phyloP scores from a whole-genome alignment of 2,329 filamentous ascomycete species.

The Xylariaceae sp. region DNA sequence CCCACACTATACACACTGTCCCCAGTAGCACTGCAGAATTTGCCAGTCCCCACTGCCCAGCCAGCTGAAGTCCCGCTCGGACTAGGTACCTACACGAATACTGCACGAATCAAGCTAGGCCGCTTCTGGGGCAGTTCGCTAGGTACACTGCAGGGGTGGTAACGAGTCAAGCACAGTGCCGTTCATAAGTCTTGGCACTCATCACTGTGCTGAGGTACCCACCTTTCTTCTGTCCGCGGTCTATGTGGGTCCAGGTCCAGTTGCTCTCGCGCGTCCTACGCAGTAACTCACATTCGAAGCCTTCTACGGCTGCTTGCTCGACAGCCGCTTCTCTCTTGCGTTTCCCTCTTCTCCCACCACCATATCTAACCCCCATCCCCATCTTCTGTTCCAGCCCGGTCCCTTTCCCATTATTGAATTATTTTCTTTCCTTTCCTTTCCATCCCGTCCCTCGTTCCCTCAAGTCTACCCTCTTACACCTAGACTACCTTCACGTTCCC shows the following conservation, averaged over 20 bases:
- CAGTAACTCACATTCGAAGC: conserved; percentile 22
- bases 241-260: conserved; percentile 2
- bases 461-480: conserved; percentile 1
- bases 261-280: conserved; percentile 14
- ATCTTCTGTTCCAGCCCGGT: conserved; percentile 25
- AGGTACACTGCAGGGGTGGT: not conserved
- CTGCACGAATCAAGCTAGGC: not conserved
- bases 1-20: not conserved
- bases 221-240: not conserved
- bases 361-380: conserved; percentile 25
- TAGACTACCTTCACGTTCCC: not conserved
- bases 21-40: not conserved
- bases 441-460: conserved; percentile 18
- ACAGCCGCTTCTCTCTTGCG: conserved; percentile 18
- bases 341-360: conserved; percentile 27
- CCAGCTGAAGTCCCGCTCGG: not conserved
- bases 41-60: not conserved
- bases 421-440: conserved; percentile 18
- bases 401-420: conserved; percentile 23
- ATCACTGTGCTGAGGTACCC: not conserved
- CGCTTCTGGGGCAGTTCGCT: not conserved
- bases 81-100: not conserved
- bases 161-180: conserved; percentile 17
- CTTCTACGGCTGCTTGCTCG: conserved; percentile 23
- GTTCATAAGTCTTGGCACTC: not conserved